These are phyloP conservation scores for Alternaria infectoria DNA, from an alignment of 2,329 filamentous ascomycete genomes.

Conservation along the genomic window DNA sequence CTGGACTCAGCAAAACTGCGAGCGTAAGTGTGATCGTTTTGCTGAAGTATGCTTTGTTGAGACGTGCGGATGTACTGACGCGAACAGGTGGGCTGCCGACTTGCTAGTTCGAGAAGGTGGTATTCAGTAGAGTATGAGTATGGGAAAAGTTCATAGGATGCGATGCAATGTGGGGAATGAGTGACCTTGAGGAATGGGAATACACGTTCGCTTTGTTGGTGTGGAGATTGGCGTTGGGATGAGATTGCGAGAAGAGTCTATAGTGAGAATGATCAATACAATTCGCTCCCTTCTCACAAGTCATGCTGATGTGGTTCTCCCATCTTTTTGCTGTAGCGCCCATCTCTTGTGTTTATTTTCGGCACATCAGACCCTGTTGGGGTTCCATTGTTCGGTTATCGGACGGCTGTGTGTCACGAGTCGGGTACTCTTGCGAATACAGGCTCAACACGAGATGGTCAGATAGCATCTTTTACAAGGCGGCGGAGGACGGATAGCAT, in stretches of 20 bases:
- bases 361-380: neutral
- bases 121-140: neutral
- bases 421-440: too few species aligned
- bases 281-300: neutral
- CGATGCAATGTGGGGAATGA: neutral
- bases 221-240: neutral
- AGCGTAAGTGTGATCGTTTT: neutral
- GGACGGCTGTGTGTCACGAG: neutral
- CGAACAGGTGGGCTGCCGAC: neutral
- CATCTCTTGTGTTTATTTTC: neutral
- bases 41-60: neutral
- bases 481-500: too few species aligned
- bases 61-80: neutral
- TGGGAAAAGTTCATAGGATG: too few species aligned
- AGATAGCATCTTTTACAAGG: too few species aligned
- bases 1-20: constrained; percentile 1
- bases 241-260: too few species aligned
- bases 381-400: neutral
- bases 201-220: neutral
- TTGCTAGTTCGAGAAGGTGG: neutral
- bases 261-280: neutral
- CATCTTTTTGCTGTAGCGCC: neutral
- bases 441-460: too few species aligned
- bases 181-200: neutral
- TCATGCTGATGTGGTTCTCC: neutral